These are phyloP conservation scores for Fusarium circinatum DNA, from an alignment of 2,329 filamentous ascomycete genomes.

Conservation along the genomic window DNA sequence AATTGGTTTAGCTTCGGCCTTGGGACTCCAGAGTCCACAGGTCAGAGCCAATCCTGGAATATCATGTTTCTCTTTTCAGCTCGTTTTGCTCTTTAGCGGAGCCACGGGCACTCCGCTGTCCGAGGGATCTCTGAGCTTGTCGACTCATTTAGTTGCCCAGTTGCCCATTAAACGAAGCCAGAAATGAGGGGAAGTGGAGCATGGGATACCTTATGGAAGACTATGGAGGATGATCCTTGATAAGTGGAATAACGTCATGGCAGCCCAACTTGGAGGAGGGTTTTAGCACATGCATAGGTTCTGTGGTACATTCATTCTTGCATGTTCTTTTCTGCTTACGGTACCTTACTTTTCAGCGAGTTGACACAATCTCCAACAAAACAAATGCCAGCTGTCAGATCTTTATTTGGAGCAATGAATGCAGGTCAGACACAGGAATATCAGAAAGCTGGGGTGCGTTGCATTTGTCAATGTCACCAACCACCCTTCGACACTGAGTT, in stretches of 20 bases:
- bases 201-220: constrained; percentile 9
- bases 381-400: constrained; percentile 12
- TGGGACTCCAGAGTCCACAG: constrained; percentile 12
- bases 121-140: constrained; percentile 6
- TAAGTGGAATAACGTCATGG: constrained; percentile 35
- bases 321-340: not conserved
- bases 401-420: constrained; percentile 9
- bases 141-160: constrained; percentile 16
- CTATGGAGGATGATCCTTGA: constrained; percentile 32
- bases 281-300: not conserved
- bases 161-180: constrained; percentile 6
- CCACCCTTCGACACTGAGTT: not conserved
- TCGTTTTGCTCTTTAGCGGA: constrained; percentile 9
- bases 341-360: not conserved
- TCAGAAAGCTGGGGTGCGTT: not conserved
- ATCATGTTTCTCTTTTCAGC: constrained; percentile 21
- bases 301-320: not conserved
- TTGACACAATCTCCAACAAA: not conserved
- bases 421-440: constrained; percentile 4
- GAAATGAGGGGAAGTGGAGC: constrained; percentile 44
- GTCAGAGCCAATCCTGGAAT: constrained; percentile 26
- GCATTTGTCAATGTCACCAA: constrained; percentile 1
- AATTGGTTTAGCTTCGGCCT: constrained; percentile 34
- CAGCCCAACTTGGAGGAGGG: constrained; percentile 8
- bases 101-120: constrained; percentile 12